Base-by-base conservation (phyloP, 1,284 basidiomycete genomes). In the Phlebopus sp. region DNA sequence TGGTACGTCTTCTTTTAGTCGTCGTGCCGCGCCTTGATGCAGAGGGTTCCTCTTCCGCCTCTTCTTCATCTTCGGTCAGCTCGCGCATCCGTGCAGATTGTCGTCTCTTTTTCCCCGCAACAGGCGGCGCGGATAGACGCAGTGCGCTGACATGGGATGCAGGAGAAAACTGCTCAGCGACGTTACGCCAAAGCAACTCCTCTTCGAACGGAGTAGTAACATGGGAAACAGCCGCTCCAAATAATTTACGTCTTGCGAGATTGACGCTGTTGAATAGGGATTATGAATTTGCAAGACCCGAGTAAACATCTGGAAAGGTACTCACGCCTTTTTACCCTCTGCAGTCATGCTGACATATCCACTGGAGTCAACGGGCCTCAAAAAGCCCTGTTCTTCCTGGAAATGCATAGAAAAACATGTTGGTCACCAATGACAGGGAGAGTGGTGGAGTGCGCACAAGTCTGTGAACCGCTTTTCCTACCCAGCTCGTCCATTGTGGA, bases 401-500 rank as follows among this genome's bases (percentile, higher is more conserved):
- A 25, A 23, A 25, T 25, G 31, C n/a, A 9, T 34, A 14, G 50
- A 38, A 17, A 35, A 9, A n/a, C n/a, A 42, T 13, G 14, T 29
- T 21, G 29, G 23, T 30, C 11, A 19, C 8, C 3, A 8, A 31
- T 21, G 13, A 30, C 3, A 21, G 19, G 27, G 7, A 34, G 32
- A 29, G 13, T 9, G 21, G 10, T 9, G 21, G 39, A 34, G 8
- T 5, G 62, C 73, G 15, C 39, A 78, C 78, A 42, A 80, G 64
- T 52, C 69, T 72, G 18, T 72, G 63, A 5, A 79, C 64, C n/a
- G 76, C 70, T 50, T 71, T 73, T n/a, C 62, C 57, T 15, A 80
- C 72, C 70, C 72, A 77, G 19, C 60, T 70, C n/a, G 68, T 60
- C 77, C 77, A 79, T 37, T 73, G 66, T 3, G 74, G 74, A 4